These are phyloP conservation scores for Sclerotinia trifoliorum DNA, from an alignment of 2,329 filamentous ascomycete species.

Conservation along the genomic window DNA sequence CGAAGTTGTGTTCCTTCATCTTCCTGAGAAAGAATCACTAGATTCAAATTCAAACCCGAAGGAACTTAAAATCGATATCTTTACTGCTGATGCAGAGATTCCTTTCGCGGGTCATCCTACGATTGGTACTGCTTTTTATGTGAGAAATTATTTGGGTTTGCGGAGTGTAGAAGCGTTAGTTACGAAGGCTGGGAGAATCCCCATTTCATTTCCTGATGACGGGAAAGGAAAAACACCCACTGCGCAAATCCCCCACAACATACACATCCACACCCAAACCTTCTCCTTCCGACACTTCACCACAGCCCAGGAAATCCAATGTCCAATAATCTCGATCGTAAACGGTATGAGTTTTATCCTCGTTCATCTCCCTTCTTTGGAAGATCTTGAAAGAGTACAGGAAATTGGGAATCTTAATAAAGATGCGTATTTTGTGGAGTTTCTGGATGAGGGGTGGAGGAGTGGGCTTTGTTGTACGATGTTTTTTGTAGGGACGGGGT, in stretches of 20 bases:
- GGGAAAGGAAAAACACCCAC: slow-evolving; percentile 49
- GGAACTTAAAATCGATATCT: slow-evolving; percentile 55
- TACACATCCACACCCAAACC: slow-evolving; percentile 54
- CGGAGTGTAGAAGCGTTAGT: slow-evolving; percentile 40
- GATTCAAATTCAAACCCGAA: slow-evolving; percentile 26
- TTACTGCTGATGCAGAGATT: slow-evolving; percentile 53
- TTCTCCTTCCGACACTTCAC: slow-evolving; percentile 40
- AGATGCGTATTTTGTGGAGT: slow-evolving; percentile 32
- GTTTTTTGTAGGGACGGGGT: slow-evolving; percentile 37
- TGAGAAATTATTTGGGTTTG: slow-evolving; percentile 38
- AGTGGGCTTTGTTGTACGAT: slow-evolving; percentile 30
- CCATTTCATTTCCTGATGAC: slow-evolving; percentile 39
- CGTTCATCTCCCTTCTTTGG: slow-evolving; percentile 58
- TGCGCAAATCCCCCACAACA: slow-evolving; percentile 65
- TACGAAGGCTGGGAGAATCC: slow-evolving; percentile 58
- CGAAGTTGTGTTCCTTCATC: slow-evolving; percentile 62
- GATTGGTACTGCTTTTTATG: slow-evolving; percentile 54
- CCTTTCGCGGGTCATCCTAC: slow-evolving; percentile 64
- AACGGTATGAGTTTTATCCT: slow-evolving; percentile 74
- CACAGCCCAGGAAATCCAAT: slow-evolving; percentile 42
- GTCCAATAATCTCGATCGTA: slow-evolving; percentile 58
- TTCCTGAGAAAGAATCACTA: slow-evolving; percentile 23
- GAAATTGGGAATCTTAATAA: slow-evolving; percentile 36
- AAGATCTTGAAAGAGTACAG: slow-evolving; percentile 43
- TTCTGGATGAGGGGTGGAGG: slow-evolving; percentile 36